A percentile compares a stretch with the other conserved stretches of the same genome.
These are phyloP conservation scores for Candida tammaniensis DNA, from an alignment of 805 yeast species.

Conservation along the genomic window DNA sequence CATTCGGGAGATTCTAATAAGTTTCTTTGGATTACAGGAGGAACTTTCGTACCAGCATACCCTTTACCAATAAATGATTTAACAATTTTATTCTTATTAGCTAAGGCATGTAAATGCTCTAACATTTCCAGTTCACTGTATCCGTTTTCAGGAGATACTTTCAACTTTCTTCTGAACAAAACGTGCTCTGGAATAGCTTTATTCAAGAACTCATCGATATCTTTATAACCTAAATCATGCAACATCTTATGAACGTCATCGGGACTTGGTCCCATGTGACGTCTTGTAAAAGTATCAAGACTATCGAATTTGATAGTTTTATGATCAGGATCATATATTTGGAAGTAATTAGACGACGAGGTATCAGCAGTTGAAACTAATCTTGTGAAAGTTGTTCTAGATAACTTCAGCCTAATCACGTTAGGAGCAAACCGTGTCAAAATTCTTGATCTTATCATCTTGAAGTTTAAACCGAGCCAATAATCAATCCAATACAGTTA, in stretches of 20 bases:
- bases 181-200: constrained; percentile 78
- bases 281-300: constrained; percentile 81
- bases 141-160: constrained; percentile 69
- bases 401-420: no score
- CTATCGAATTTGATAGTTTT: constrained; percentile 22
- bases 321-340: constrained; percentile 44
- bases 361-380: constrained; percentile 43
- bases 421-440: no score
- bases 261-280: constrained; percentile 86
- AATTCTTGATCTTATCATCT: no score
- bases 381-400: constrained; percentile 1
- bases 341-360: constrained; percentile 49
- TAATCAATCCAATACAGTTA: no score
- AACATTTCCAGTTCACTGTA: constrained; percentile 81
- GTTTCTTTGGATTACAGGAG: constrained; percentile 92
- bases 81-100: constrained; percentile 68
- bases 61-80: constrained; percentile 90
- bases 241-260: constrained; percentile 66
- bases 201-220: constrained; percentile 67
- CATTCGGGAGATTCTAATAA: constrained; percentile 92
- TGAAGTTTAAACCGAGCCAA: no score
- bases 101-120: constrained; percentile 62
- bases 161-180: constrained; percentile 62
- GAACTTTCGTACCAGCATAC: constrained; percentile 84
- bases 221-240: constrained; percentile 55